These are phyloP conservation scores for Pneumocystis wakefieldiae DNA, from an alignment of 1,139 yeast species.

Conservation along the genomic window DNA sequence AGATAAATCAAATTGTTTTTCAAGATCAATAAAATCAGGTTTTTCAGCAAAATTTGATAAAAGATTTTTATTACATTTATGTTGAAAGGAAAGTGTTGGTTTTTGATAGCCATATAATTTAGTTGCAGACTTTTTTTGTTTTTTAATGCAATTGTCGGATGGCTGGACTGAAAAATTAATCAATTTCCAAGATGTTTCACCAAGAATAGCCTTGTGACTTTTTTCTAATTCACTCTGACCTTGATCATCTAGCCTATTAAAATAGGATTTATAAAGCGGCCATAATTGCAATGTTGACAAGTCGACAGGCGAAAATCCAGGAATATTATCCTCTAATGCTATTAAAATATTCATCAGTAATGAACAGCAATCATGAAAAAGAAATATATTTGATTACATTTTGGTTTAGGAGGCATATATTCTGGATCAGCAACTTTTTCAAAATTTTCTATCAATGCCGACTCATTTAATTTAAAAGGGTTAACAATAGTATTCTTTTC, in stretches of 20 bases:
- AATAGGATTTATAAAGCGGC: not conserved
- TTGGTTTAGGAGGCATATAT: not conserved
- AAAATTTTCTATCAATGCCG: not conserved
- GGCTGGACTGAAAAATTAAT: not conserved
- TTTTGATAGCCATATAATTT: not conserved
- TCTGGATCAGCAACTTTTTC: not conserved
- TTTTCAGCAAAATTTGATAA: not conserved
- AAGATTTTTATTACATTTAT: not conserved
- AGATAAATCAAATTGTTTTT: not conserved
- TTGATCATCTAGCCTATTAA: not conserved
- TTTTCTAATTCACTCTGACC: not conserved
- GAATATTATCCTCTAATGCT: not conserved
- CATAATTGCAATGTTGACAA: not conserved
- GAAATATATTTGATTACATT: not conserved
- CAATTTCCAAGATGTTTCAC: not conserved
- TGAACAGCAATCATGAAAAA: not conserved
- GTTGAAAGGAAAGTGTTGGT: not conserved
- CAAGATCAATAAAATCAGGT: not conserved
- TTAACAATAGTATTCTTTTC: not conserved
- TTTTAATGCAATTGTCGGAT: not conserved
- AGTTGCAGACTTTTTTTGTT: not conserved
- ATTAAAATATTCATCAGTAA: not conserved
- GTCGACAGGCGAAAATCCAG: not conserved
- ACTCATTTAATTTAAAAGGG: not conserved
- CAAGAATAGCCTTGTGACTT: not conserved